phyloP scores from a whole-genome alignment of 2,329 filamentous ascomycete species.

The Nigrospora osmanthi region DNA sequence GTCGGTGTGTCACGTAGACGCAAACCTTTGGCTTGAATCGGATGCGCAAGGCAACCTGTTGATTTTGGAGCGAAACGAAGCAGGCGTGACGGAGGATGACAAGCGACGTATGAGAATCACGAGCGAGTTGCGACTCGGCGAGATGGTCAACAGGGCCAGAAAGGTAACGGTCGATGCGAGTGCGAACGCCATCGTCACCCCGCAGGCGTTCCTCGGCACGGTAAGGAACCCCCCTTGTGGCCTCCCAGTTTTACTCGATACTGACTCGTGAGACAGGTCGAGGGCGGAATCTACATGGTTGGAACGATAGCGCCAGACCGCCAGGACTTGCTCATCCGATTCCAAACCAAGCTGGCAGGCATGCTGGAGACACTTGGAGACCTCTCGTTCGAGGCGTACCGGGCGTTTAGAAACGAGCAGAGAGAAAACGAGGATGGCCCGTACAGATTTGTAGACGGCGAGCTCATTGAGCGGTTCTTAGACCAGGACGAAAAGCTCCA shows the following conservation, averaged over 20 bases:
- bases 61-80: conserved; percentile 65
- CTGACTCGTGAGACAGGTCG: conserved; percentile 47
- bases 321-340: conserved; percentile 72
- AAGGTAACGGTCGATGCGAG: conserved; percentile 61
- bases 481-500: conserved; percentile 56
- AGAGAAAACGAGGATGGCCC: conserved; percentile 62
- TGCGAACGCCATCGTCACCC: conserved; percentile 61
- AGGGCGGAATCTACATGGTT: conserved; percentile 87
- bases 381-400: conserved; percentile 69
- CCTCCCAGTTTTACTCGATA: not conserved
- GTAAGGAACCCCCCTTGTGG: conserved; percentile 41
- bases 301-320: conserved; percentile 65
- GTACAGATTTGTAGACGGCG: conserved; percentile 84
- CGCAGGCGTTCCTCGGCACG: conserved; percentile 81
- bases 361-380: conserved; percentile 62
- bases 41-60: conserved; percentile 85
- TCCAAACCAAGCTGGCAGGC: conserved; percentile 65
- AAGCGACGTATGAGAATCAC: conserved; percentile 62
- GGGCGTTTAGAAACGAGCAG: conserved; percentile 71
- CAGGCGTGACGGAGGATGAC: conserved; percentile 70
- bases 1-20: conserved; percentile 63
- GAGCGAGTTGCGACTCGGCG: conserved; percentile 78
- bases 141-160: conserved; percentile 87
- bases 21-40: conserved; percentile 70
- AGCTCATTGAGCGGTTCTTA: conserved; percentile 80